Evolutionary conservation across 495 filamentous ascomycete species (phyloP).

Genomic region (Filosporella fistucella): DNA sequence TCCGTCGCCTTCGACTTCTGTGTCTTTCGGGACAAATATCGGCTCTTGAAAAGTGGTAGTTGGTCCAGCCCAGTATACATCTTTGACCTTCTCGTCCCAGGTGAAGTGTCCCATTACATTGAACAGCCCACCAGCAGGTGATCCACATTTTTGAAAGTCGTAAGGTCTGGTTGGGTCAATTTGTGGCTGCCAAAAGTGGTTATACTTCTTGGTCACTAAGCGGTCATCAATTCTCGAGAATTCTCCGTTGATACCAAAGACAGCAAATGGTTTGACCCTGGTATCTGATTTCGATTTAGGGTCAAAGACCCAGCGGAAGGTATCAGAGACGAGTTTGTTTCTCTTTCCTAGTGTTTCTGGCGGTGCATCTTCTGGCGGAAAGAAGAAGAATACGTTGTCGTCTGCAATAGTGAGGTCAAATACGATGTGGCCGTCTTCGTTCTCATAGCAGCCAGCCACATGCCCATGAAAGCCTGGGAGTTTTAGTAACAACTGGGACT

Average conservation of each 20-base stretch:
- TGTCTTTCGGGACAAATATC: constrained; percentile 45
- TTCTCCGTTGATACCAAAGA: constrained; percentile 46
- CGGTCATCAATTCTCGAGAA: constrained; percentile 59
- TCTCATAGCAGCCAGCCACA: constrained; percentile 45
- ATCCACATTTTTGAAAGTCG: constrained; percentile 43
- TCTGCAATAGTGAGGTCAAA: constrained; percentile 52
- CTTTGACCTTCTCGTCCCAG: constrained; percentile 3
- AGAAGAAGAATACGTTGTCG: constrained; percentile 54
- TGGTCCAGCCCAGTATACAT: constrained; percentile 44
- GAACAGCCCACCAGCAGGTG: constrained; percentile 37
- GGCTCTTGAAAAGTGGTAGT: constrained; percentile 54
- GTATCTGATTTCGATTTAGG: constrained; percentile 35
- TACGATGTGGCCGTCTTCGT: constrained; percentile 40
- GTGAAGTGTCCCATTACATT: constrained; percentile 16
- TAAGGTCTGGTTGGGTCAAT: constrained; percentile 40
- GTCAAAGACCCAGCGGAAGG: constrained; percentile 50
- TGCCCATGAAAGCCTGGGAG: constrained; percentile 43
- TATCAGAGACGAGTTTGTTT: constrained; percentile 37
- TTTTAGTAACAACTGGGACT: constrained; percentile 12
- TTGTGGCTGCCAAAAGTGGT: constrained; percentile 49
- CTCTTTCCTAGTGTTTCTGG: constrained; percentile 18
- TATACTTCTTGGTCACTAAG: constrained; percentile 42
- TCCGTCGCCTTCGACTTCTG: constrained; percentile 46
- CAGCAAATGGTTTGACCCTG: constrained; percentile 27
- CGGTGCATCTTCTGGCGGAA: constrained; percentile 36